phyloP scores from a whole-genome alignment of 2,329 filamentous ascomycete genomes.

The Talaromyces sp. region DNA sequence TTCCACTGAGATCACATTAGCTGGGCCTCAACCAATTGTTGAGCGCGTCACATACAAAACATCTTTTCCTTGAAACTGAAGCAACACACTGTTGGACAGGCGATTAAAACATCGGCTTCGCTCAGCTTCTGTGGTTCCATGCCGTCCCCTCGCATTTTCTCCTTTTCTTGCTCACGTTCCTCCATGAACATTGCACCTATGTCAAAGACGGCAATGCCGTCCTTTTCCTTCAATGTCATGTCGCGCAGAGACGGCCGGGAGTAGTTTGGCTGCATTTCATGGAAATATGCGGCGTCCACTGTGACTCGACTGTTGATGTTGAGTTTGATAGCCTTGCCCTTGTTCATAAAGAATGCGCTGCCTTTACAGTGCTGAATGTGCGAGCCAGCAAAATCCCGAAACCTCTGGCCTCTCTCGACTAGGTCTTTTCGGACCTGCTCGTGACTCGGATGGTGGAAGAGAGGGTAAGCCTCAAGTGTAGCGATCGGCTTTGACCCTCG shows the following conservation, averaged over 20 bases:
- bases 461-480: constrained; percentile 34
- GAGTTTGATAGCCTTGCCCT: constrained; percentile 23
- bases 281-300: constrained; percentile 26
- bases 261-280: constrained; percentile 29
- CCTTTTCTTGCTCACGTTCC: constrained; percentile 15
- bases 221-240: constrained; percentile 11
- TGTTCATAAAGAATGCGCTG: constrained; percentile 36
- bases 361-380: constrained; percentile 35
- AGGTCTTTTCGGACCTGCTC: constrained; percentile 27
- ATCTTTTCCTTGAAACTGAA: constrained; percentile 28
- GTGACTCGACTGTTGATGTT: constrained; percentile 26
- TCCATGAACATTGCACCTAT: constrained; percentile 11
- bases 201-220: constrained; percentile 17
- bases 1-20: constrained; percentile 17
- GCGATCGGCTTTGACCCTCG: constrained; percentile 32
- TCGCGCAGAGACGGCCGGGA: constrained; percentile 19
- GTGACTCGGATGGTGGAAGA: constrained; percentile 29
- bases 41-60: constrained; percentile 22
- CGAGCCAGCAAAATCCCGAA: constrained; percentile 28
- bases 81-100: constrained; percentile 23
- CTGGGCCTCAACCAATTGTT: background rate
- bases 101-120: constrained; percentile 21
- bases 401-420: constrained; percentile 30
- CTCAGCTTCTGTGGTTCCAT: constrained; percentile 13
- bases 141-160: constrained; percentile 14